Conservation (phyloP, 2,329 filamentous ascomycete genomes). For the Aureobasidium melanogenum region DNA sequence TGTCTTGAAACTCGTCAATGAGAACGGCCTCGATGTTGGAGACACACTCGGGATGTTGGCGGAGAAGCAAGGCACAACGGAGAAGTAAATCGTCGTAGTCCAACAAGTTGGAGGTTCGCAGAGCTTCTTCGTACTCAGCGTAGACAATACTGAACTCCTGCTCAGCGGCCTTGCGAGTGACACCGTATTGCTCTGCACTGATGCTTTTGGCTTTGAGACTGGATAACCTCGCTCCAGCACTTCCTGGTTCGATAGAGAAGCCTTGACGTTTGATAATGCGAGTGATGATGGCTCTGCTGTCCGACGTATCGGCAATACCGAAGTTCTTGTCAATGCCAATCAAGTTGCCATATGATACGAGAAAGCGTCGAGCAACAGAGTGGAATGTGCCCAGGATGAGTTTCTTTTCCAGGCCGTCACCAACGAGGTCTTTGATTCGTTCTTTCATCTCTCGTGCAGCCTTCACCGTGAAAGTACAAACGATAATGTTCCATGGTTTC, state of each 20-base stretch:
- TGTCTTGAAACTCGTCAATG: conserved; percentile 97
- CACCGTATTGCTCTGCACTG: conserved; percentile 35
- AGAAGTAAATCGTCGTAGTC: conserved; percentile 93
- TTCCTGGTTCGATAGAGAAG: conserved; percentile 58
- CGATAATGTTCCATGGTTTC: conserved; percentile 78
- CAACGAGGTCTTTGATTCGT: conserved; percentile 73
- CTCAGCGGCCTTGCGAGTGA: conserved; percentile 36
- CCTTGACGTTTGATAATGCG: conserved; percentile 63
- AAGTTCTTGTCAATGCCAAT: conserved; percentile 80
- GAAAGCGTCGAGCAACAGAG: conserved; percentile 78
- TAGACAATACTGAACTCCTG: conserved; percentile 62
- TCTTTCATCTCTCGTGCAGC: conserved; percentile 90
- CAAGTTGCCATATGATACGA: conserved; percentile 72
- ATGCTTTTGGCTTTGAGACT: conserved; percentile 50
- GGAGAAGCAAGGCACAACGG: conserved; percentile 70
- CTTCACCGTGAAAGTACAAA: conserved; percentile 96
- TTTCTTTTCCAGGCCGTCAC: conserved; percentile 62
- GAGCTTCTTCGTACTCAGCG: conserved; percentile 65
- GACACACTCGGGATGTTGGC: conserved; percentile 66
- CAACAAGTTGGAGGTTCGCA: conserved; percentile 69
- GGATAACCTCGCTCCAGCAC: conserved; percentile 67
- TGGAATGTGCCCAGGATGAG: conserved; percentile 91
- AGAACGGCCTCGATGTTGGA: conserved; percentile 83
- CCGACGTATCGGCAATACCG: conserved; percentile 78
- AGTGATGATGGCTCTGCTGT: conserved; percentile 70